Evolutionary conservation across 345 rosid genomes (phyloP), one percentile per base, ranked within the genome.

Genomic region (Leavenworthia alabamica): DNA sequence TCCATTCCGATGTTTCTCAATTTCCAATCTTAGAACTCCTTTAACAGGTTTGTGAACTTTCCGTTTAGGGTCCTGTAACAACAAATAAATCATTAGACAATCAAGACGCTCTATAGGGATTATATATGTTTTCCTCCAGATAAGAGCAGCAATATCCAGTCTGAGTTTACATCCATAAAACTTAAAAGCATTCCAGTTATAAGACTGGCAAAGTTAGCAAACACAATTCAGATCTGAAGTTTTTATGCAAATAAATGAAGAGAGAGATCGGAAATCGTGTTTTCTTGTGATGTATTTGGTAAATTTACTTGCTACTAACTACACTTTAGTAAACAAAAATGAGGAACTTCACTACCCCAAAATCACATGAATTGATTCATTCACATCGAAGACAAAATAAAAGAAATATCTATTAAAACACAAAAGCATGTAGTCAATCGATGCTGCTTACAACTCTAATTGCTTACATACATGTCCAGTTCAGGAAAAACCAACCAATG

Each of bases 31-130:
- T 50, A 93, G 77, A 78, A 87, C 69, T 56, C 97, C 99, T 78
- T 82, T 85, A 39, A 93, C 99, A 40, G 96, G 97, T 71, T 89
- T 93, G 70, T 93, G 97, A 74, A 84, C 90, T 78, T 89, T 89
- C 60, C 82, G 82, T 67, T 85, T 93, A 23, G 96, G 92, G 78
- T 93, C 99, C 99, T 93, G 69, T 48, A 48, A 67, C 1, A 68
- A 51, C 49, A 60, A 44, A 50, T 8, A 64, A 9, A 17, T 27
- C 17, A 52, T 57, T 31, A 64, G 35, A 62, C 19, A 53, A 37
- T 67, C 29, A 58, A 57, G 28, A 49, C 20, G 14, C 8, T 16
- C 14, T 41, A 31, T 12, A 42, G 54, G 45, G 40, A 24, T 23
- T 67, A 41, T 11, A 29, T 58, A 58, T 49, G 53, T 31, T 49